Evolutionary conservation across 1,139 yeast species (phyloP), one percentile per base, ranked within the genome.

Genomic region (Nematodospora anomalae): DNA sequence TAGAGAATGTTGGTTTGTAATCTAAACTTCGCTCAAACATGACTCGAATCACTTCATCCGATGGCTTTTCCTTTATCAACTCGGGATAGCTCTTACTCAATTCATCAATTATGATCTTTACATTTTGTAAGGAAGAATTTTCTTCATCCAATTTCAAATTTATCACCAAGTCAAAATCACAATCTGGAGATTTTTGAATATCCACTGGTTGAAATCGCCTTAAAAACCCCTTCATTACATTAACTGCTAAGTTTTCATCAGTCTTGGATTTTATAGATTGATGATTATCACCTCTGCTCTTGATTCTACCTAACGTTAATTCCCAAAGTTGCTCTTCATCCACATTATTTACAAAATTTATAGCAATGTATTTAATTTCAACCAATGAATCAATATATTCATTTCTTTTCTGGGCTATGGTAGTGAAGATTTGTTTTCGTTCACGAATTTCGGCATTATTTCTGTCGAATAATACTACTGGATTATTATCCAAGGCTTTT

Each of bases 241-340:
- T 49, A 14, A 67, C 57, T 0, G 85, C 80, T 32, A 72, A 65
- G 9, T 60, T 57, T 16, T 57, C 57, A 43, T 78, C 74, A 1
- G 69, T 54, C 0, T 58, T 57, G 3, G 71, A 72, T 47, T 82
- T 81, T 33, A 94, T 85, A 0, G 94, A 78, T 57, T 89, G 97
- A 55, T 94, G 99, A 48, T 87, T 84, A 53, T 88, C 94, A 1
- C 97, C 97, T 48, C 99, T 71, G 1, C 54, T 53, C 4, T 70
- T 38, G 0, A 92, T 83, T 44, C 97, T 69, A 0, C 67, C 55
- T 9, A 64, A 59, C 0, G 97, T 86, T 1, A 82, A 45, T 2
- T 64, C 47, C 76, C 79, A 71, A 3, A 76, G 46, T 6, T 62
- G 52, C 9, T 64, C 51, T 15, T 49, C 49, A 16, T 49, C 45